A percentile compares a stretch with the other conserved stretches of the same genome.
phyloP scores from a whole-genome alignment of 805 yeast species.

The Candida incommunis region DNA sequence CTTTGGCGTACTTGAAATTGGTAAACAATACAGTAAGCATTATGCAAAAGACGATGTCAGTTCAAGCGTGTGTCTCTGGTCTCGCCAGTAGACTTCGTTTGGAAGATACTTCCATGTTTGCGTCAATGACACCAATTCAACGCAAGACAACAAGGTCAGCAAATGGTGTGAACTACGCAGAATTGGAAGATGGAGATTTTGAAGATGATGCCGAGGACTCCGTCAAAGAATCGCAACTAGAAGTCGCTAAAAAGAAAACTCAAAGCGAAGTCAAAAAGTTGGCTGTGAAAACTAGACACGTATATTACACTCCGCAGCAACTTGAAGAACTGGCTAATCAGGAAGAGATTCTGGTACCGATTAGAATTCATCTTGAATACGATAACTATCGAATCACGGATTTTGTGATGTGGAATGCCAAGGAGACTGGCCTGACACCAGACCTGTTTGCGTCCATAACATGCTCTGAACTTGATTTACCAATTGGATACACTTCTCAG shows the following conservation, averaged over 20 bases:
- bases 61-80: slow-evolving; percentile 30
- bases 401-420: slow-evolving; percentile 59
- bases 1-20: too few relatives aligned
- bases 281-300: slow-evolving; percentile 28
- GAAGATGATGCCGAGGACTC: slow-evolving; percentile 29
- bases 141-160: slow-evolving; percentile 65
- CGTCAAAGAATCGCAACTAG: slow-evolving; percentile 2
- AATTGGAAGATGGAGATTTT: slow-evolving; percentile 52
- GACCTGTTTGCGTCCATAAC: slow-evolving; percentile 61
- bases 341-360: slow-evolving; percentile 43
- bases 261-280: slow-evolving; percentile 21
- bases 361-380: slow-evolving; percentile 46
- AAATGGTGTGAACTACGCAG: slow-evolving; percentile 61
- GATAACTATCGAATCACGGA: slow-evolving; percentile 43
- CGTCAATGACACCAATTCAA: slow-evolving; percentile 56
- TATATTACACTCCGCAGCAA: slow-evolving; percentile 22
- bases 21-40: too few relatives aligned
- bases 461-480: slow-evolving; percentile 73
- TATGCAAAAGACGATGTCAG: neutral
- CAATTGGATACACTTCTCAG: slow-evolving; percentile 42
- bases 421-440: slow-evolving; percentile 54
- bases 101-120: slow-evolving; percentile 57
- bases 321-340: slow-evolving; percentile 26
- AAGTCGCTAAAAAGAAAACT: slow-evolving; percentile 6
- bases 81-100: slow-evolving; percentile 59